Percentiles rank a stretch among this genome's conserved stretches.
Conservation (phyloP, 345 rosid species). For the Gossypium thurberi region DNA sequence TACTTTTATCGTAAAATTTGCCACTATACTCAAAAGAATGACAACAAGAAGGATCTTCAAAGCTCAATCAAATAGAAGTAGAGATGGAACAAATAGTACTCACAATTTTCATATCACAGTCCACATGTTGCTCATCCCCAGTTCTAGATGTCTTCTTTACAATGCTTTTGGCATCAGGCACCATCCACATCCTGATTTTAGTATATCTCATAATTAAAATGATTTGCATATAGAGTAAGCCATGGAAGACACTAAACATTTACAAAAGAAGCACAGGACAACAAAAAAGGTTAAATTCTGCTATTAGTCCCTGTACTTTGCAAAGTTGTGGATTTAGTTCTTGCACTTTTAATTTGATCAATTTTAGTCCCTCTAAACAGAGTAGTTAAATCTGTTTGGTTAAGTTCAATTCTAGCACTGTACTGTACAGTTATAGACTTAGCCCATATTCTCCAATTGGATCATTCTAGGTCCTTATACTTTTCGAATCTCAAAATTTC, state of each 20-base stretch:
- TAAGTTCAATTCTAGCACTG: too few species aligned
- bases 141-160: constrained; percentile 9
- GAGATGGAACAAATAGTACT: constrained; percentile 17
- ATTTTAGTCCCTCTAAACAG: too few species aligned
- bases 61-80: background rate
- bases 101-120: constrained; percentile 32
- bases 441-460: too few species aligned
- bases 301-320: too few species aligned
- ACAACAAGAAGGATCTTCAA: background rate
- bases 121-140: constrained; percentile 13
- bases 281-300: too few species aligned
- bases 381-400: too few species aligned
- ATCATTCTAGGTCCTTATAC: too few species aligned
- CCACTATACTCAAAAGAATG: background rate
- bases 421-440: too few species aligned
- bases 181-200: constrained; percentile 37
- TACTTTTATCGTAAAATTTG: background rate
- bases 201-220: constrained; percentile 3
- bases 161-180: constrained; percentile 26
- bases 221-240: background rate
- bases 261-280: background rate
- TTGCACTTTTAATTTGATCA: too few species aligned
- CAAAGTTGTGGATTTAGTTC: too few species aligned
- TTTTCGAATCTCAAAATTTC: too few species aligned
- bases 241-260: background rate